Evolutionary conservation across 2,329 filamentous ascomycete genomes (phyloP), one percentile per base, ranked within the genome.

Genomic region (Colletotrichum nymphaeae): DNA sequence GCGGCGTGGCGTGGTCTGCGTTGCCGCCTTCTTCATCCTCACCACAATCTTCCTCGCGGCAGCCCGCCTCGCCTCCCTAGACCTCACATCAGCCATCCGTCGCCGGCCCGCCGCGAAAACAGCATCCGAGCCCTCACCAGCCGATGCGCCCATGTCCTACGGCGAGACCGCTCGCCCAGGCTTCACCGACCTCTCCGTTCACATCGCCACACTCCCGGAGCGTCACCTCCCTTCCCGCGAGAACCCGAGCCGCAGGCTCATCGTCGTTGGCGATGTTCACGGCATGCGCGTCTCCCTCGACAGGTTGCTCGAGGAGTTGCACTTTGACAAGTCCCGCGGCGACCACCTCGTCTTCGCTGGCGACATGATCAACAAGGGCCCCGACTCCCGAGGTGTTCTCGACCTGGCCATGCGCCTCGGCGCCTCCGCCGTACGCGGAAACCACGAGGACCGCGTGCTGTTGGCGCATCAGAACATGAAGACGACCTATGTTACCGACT

Each of bases 221-320:
- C 64, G 78, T 52, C 67, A 79, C 58, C 72, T 84, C 22, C 79
- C 81, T 3, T 84, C 83, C 4, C 58, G 77, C 30, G 70, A 80
- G 24, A 83, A 85, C 49, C 78, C 84, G 26, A 56, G 67, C 67
- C 90, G 88, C 67, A 87, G 95, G 22, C 85, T 99, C 28, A 86
- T 98, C 42, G 87, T 98, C 74, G 87, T 98, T 42, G 96, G 97
- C 67, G 97, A 99, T 83, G 94, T 98, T 16, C 96, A 98, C 84
- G 97, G 97, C 62, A 97, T 97, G 86, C 90, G 90, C 77, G 81
- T 88, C 14, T 89, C 95, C 74, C 87, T 94, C 80, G 83, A 87
- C 80, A 80, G 86, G 19, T 87, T 98, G 14, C 88, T 98, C 30
- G 80, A 88, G 5, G 92, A 94, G 78, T 84, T 93, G 26, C 80